These are phyloP conservation scores for Penicillium canariense DNA, from an alignment of 495 filamentous ascomycete genomes.

Conservation along the genomic window DNA sequence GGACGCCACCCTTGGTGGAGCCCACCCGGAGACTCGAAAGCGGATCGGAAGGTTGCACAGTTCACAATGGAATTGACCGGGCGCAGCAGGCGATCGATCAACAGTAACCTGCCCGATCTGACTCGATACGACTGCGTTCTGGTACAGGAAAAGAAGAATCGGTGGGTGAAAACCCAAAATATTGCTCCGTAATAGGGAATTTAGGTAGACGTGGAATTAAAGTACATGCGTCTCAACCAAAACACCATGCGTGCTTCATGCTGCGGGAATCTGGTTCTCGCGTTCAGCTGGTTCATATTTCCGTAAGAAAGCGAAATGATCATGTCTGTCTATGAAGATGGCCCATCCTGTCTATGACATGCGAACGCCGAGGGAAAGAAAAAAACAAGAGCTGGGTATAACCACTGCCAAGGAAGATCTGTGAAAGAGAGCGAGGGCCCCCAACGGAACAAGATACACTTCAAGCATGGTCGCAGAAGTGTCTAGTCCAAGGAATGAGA, in stretches of 20 bases:
- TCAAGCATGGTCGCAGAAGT: not conserved
- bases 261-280: slow-evolving; percentile 12
- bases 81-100: not conserved
- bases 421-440: not conserved
- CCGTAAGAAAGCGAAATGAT: slow-evolving; percentile 20
- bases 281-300: slow-evolving; percentile 11
- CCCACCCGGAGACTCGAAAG: not conserved
- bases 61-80: not conserved
- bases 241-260: slow-evolving; percentile 18
- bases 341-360: slow-evolving; percentile 20
- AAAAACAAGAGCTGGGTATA: not conserved
- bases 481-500: not conserved
- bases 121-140: not conserved
- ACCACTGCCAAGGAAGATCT: slow-evolving; percentile 1
- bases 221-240: slow-evolving; percentile 8
- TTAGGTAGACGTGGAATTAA: slow-evolving; percentile 1
- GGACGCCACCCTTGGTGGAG: slow-evolving; percentile 6
- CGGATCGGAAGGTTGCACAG: slow-evolving; percentile 8
- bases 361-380: slow-evolving; percentile 21
- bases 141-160: not conserved
- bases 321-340: slow-evolving; percentile 23
- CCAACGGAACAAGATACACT: not conserved
- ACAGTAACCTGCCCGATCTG: not conserved
- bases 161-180: not conserved
- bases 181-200: not conserved